Evolutionary conservation across 331 rosid species (phyloP).

Genomic region (Rosa hybrid): DNA sequence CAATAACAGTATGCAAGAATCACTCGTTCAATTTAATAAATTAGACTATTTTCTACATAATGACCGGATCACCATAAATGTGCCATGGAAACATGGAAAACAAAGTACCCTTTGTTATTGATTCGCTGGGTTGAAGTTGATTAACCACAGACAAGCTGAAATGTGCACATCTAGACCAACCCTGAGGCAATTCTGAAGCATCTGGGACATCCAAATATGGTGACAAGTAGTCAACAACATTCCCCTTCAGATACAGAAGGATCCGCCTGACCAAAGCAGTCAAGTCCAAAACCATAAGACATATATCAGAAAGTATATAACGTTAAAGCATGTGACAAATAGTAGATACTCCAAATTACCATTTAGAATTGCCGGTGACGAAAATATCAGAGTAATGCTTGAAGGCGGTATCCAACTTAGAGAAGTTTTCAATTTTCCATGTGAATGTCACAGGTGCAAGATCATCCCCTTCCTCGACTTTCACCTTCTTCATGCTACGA

Average conservation of each 20-base stretch:
- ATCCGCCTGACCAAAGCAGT: slow-evolving; percentile 1
- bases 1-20: neutral
- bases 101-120: slow-evolving; percentile 5
- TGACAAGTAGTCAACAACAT: neutral
- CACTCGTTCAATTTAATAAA: neutral
- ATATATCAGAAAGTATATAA: neutral
- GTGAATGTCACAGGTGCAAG: neutral
- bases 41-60: neutral
- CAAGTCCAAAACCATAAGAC: neutral
- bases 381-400: slow-evolving; percentile 4
- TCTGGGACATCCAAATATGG: neutral
- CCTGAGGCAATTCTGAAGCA: neutral
- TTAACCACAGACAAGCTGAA: slow-evolving; percentile 9
- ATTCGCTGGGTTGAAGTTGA: slow-evolving; percentile 5
- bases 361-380: neutral
- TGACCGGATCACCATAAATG: neutral
- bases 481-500: neutral
- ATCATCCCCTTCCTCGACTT: neutral
- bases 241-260: neutral
- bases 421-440: slow-evolving; percentile 11
- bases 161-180: slow-evolving; percentile 4
- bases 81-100: neutral
- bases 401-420: slow-evolving; percentile 1
- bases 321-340: neutral
- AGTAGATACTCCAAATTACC: neutral